Percentiles rank a stretch among this genome's conserved stretches.
Conservation (phyloP, 2,329 filamentous ascomycete genomes). For the Aspergillus sp. region DNA sequence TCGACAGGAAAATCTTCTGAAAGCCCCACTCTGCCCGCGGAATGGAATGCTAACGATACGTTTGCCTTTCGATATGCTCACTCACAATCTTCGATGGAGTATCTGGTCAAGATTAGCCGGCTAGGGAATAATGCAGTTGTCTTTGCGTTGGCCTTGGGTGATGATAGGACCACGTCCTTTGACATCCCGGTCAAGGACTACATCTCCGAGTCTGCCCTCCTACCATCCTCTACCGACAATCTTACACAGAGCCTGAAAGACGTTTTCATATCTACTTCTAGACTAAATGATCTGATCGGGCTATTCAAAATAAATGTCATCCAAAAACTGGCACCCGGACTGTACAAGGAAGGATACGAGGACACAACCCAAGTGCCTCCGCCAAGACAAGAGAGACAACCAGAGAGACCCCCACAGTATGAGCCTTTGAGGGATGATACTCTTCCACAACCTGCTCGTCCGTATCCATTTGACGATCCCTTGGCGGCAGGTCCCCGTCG, state of each 20-base stretch:
- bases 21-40: slow-evolving; percentile 54
- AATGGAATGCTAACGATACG: slow-evolving; percentile 73
- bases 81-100: slow-evolving; percentile 77
- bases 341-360: slow-evolving; percentile 75
- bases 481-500: slow-evolving; percentile 55
- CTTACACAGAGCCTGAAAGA: slow-evolving; percentile 39
- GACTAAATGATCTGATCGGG: slow-evolving; percentile 64
- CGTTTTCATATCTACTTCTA: slow-evolving; percentile 68
- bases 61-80: slow-evolving; percentile 86
- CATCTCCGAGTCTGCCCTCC: slow-evolving; percentile 59
- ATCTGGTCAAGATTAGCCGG: slow-evolving; percentile 74
- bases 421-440: slow-evolving; percentile 49
- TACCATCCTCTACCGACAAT: slow-evolving; percentile 38
- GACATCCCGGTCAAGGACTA: slow-evolving; percentile 73
- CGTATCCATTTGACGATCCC: slow-evolving; percentile 65
- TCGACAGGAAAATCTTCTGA: slow-evolving; percentile 22
- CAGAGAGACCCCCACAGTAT: slow-evolving; percentile 35
- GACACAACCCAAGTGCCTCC: slow-evolving; percentile 40
- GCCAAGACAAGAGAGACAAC: slow-evolving; percentile 42
- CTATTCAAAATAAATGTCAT: slow-evolving; percentile 75
- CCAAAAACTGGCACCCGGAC: slow-evolving; percentile 72
- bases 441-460: slow-evolving; percentile 58
- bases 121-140: slow-evolving; percentile 81
- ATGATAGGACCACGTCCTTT: slow-evolving; percentile 75
- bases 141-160: slow-evolving; percentile 70